phyloP scores from a whole-genome alignment of 345 rosid genomes.

The Moringa oleifera region DNA sequence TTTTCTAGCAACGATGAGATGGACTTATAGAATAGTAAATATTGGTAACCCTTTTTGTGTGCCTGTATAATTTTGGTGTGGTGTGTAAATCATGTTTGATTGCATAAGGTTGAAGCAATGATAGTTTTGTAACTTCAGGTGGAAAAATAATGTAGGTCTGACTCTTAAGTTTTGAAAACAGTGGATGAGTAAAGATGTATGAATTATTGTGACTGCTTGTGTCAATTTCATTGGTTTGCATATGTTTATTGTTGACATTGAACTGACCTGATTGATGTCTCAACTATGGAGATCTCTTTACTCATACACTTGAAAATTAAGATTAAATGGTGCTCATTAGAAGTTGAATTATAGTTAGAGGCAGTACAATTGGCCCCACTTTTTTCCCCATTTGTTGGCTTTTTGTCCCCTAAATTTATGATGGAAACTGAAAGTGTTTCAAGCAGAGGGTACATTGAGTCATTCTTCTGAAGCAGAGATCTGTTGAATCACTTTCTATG shows the following conservation, averaged over 20 bases:
- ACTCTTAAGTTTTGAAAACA: too few relatives aligned
- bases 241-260: too few relatives aligned
- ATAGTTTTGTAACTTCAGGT: too few relatives aligned
- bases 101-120: too few relatives aligned
- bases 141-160: too few relatives aligned
- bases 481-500: too few relatives aligned
- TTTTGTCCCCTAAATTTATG: neutral
- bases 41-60: too few relatives aligned
- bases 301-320: neutral
- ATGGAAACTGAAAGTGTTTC: neutral
- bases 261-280: too few relatives aligned
- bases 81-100: too few relatives aligned
- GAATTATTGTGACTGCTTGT: too few relatives aligned
- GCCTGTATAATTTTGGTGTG: too few relatives aligned
- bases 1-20: neutral
- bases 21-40: neutral
- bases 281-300: neutral
- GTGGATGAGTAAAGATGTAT: neutral
- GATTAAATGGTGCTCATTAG: neutral
- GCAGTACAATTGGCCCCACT: neutral
- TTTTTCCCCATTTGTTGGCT: neutral
- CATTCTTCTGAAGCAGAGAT: too few relatives aligned
- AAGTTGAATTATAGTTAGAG: neutral
- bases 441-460: neutral
- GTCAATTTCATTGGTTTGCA: neutral